Evolutionary conservation across 108 stramenopile genomes (phyloP), one percentile per base, ranked within the genome.

Genomic region (Skeletonema grethae): DNA sequence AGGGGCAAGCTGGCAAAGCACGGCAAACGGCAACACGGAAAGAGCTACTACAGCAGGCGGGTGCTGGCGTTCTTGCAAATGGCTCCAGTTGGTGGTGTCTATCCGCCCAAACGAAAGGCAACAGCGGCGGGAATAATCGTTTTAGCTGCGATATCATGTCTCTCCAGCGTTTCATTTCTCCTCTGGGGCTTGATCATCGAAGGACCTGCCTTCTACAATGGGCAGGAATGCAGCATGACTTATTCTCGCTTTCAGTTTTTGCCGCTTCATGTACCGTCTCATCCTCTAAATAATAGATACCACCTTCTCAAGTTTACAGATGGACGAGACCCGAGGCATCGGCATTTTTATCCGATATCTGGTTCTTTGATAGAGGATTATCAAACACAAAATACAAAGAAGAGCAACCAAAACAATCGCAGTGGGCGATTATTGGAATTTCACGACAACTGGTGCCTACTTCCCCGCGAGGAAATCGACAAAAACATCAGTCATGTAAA

Each of bases 181-280:
- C 61, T 79, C 11, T 67, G 64, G 64, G 77, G 77, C 28, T 46
- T 79, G 56, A 61, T 67, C 11, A 1, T 24, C 50, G 77, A 61
- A 34, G 77, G 77, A 0, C 77, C 77, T 8, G 61, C 25, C n/a
- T 80, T 93, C 64, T 82, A 87, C 74, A 86, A 76, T 46, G 86
- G 87, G 13, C 63, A 66, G 16, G 89, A 90, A 76, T 94, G 93
- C 61, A 77, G 69, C 11, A 94, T 94, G 93, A 94, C 93, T 18
- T 94, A 88, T 61, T 79, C 77, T 48, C 64, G 55, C 7, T 79
- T 61, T 28, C 69, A 69, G 55, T 83, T 83, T 59, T 45, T 83
- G 30, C 82, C 76, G 16, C 31, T 82, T 55, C 63, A 36, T 20
- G 72, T 57, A 67, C 69, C 80, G 8, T 77, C 34, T 34, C 57